Evolutionary conservation across 352 stramenopile genomes (phyloP).

Genomic region (Saprolegnia diclina): DNA sequence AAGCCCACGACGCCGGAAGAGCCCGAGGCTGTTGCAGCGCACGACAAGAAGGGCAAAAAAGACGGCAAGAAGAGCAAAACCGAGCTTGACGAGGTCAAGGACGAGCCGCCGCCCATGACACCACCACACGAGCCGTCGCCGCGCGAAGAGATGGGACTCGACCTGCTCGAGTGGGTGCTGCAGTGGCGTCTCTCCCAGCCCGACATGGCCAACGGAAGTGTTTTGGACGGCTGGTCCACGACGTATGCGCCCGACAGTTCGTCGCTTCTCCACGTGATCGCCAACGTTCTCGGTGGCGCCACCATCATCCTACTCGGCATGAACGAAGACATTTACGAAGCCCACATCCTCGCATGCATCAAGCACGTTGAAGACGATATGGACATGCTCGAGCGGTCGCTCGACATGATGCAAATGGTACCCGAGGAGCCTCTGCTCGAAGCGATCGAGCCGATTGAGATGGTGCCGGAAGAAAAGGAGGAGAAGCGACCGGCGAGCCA

Average conservation of each 20-base stretch:
- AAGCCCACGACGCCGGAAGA: neutral
- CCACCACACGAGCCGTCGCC: neutral
- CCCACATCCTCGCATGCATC: slow-evolving; percentile 3
- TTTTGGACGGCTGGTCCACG: slow-evolving; percentile 75
- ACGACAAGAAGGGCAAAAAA: slow-evolving; percentile 27
- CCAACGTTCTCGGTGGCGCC: slow-evolving; percentile 34
- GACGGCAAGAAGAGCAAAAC: slow-evolving; percentile 28
- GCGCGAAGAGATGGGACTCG: slow-evolving; percentile 25
- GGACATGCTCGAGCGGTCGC: slow-evolving; percentile 2
- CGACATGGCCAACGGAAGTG: slow-evolving; percentile 55
- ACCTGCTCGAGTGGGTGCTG: slow-evolving; percentile 41
- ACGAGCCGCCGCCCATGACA: slow-evolving; percentile 18
- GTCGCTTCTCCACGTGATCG: slow-evolving; percentile 38
- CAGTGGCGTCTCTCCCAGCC: slow-evolving; percentile 51
- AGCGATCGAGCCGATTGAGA: neutral
- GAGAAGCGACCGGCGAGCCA: neutral
- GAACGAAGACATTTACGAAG: slow-evolving; percentile 67
- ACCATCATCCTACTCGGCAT: slow-evolving; percentile 56
- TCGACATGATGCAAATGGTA: neutral
- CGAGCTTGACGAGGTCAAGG: slow-evolving; percentile 15
- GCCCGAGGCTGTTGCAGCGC: neutral
- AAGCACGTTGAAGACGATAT: slow-evolving; percentile 7
- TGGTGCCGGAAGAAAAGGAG: neutral
- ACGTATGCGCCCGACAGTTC: slow-evolving; percentile 38
- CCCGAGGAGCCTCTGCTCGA: neutral